Base-by-base conservation (phyloP, 2,329 filamentous ascomycete species). In the Cadophora sp. region DNA sequence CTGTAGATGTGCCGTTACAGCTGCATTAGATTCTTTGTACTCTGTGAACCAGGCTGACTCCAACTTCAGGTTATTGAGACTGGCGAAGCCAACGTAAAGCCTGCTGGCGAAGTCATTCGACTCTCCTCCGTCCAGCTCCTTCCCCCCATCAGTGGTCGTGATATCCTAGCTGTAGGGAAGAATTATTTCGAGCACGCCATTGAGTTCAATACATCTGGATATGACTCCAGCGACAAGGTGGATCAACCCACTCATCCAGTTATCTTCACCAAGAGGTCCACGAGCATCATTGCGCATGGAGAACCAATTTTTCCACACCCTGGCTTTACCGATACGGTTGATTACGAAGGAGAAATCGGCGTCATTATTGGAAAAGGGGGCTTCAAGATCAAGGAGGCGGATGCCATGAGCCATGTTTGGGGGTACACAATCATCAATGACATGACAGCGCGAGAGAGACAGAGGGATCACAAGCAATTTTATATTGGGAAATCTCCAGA, bases 381-480 rank as follows among this genome's bases (percentile, higher is more conserved):
- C 20, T 85, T 85, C 67, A 78, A 51, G 39, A 71, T 74, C 14
- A 16, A 45, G 14, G 73, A 74, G 39, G 50, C 51, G 13, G 68
- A 74, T 62, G 73, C 73, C 1, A 67, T 72, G 70, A 55, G 66
- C 45, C 59, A 74, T 66, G 71, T 74, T 6, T 73, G 71, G 71
- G 72, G 71, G 8, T 86, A 82, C 67, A 84, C 83, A 0, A 85
- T 85, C 45, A 81, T 85, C 63, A 88, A 88, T 70, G 86, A 88
- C 62, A 78, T 87, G 30, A 87, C 85, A 0, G 83, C 84, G 0
- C 76, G 85, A 13, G 83, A 83, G 51, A 79, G 81, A 70, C 85
- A 88, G 73, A 75, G 83, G 30, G 84, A 88, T 85, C 85, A 88
- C 66, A 87, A 87, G 73, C 86, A 88, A 68, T 88, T 87, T 73